phyloP scores from a whole-genome alignment of 306 rosid genomes.

The Sechiopsis laciniata region DNA sequence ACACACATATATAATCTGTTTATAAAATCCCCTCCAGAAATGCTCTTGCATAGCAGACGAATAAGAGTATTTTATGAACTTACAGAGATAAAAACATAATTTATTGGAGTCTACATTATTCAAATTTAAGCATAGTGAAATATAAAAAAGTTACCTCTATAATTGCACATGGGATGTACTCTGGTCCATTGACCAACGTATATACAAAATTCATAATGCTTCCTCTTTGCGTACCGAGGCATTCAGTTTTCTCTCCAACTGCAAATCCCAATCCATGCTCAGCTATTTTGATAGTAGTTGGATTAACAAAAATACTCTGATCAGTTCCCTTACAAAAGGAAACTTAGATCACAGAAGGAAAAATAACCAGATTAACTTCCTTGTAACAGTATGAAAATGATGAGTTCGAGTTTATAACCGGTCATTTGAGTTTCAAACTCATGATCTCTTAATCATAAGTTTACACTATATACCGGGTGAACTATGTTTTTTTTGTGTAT shows the following conservation, averaged over 20 bases:
- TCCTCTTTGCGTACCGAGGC: conserved; percentile 28
- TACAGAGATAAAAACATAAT: not conserved
- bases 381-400: not conserved
- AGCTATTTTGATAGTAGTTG: not conserved
- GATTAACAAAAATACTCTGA: not conserved
- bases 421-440: too few species aligned
- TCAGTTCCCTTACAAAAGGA: not conserved
- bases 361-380: not conserved
- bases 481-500: too few species aligned
- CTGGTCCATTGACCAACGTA: not conserved
- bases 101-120: conserved; percentile 2
- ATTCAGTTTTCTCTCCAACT: conserved; percentile 44
- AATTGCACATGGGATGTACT: not conserved
- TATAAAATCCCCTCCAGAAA: not conserved
- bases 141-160: not conserved
- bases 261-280: conserved; percentile 20
- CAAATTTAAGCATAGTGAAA: not conserved
- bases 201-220: conserved; percentile 9
- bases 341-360: not conserved
- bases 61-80: not conserved
- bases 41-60: not conserved
- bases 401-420: not conserved
- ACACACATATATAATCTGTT: not conserved
- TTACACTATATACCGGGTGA: too few species aligned
- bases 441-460: too few species aligned